Evolutionary conservation across 768 basidiomycete genomes (phyloP).

Genomic region (Hemileccinum rubropunctum): DNA sequence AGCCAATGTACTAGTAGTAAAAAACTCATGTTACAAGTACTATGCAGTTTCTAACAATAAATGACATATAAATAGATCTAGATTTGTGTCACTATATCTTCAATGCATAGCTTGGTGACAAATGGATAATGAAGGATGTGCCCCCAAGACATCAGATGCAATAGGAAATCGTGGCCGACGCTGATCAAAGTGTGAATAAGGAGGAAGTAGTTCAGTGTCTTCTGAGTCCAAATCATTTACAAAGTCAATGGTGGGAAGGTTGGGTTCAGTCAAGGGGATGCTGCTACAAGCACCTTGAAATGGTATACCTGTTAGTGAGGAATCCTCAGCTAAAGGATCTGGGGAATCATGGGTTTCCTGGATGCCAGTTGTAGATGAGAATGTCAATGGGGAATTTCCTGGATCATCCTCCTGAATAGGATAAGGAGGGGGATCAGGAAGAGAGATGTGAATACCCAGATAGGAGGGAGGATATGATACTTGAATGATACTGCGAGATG

Average conservation of each 20-base stretch:
- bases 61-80: constrained; percentile 4
- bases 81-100: neutral
- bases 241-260: neutral
- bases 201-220: constrained; percentile 16
- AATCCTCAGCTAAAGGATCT: constrained; percentile 12
- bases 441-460: constrained; percentile 2
- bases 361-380: neutral
- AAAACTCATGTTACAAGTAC: neutral
- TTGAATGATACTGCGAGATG: constrained; percentile 22
- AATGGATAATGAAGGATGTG: constrained; percentile 25
- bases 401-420: neutral
- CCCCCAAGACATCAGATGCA: constrained; percentile 23
- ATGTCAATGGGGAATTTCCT: neutral
- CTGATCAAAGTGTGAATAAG: constrained; percentile 30
- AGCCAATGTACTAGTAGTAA: no score
- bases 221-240: constrained; percentile 2
- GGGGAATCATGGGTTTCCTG: neutral
- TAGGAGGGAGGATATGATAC: constrained; percentile 27
- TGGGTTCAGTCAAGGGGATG: neutral
- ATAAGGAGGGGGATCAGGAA: constrained; percentile 11
- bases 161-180: constrained; percentile 15
- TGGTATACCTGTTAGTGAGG: constrained; percentile 18
- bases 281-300: neutral
- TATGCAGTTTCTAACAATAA: neutral
- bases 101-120: constrained; percentile 1